Conservation (phyloP, 2,329 filamentous ascomycete species). For the Colletotrichum incanum region DNA sequence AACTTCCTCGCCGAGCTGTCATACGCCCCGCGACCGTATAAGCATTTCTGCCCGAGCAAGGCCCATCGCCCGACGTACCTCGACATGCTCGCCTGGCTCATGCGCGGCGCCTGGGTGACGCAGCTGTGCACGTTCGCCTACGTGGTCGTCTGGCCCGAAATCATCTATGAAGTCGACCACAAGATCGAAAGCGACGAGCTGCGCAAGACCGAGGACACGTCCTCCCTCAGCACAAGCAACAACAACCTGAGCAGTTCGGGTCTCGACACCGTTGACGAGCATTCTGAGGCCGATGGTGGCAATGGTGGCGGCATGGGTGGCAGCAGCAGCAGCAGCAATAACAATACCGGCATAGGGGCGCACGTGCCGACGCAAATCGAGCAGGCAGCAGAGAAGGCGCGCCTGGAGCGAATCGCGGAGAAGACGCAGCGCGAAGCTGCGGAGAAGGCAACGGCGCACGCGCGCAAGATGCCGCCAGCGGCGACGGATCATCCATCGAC, state of each 20-base stretch:
- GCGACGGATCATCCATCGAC: constrained; percentile 69
- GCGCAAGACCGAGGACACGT: constrained; percentile 49
- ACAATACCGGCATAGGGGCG: constrained; percentile 36
- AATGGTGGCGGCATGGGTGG: constrained; percentile 34
- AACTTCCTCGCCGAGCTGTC: constrained; percentile 91
- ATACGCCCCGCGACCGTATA: constrained; percentile 85
- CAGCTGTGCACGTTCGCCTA: constrained; percentile 94
- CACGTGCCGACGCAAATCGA: constrained; percentile 63
- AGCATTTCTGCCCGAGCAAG: constrained; percentile 86
- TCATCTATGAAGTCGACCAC: constrained; percentile 85
- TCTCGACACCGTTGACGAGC: constrained; percentile 47
- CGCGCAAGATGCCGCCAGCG: constrained; percentile 64
- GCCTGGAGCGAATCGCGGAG: constrained; percentile 71
- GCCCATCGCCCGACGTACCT: constrained; percentile 91
- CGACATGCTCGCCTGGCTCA: constrained; percentile 92
- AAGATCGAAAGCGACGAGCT: constrained; percentile 78
- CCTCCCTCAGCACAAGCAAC: constrained; percentile 32
- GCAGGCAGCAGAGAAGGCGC: constrained; percentile 73
- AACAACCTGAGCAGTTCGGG: constrained; percentile 26
- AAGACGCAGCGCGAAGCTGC: constrained; percentile 68
- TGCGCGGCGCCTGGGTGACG: constrained; percentile 93
- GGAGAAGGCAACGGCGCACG: constrained; percentile 70
- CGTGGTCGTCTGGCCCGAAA: constrained; percentile 86
- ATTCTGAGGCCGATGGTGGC: constrained; percentile 45
- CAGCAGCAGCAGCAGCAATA: constrained; percentile 40